A percentile compares a stretch with the other conserved stretches of the same genome.
Conservation (phyloP, 768 basidiomycete species). For the Hemileccinum rubropunctum region DNA sequence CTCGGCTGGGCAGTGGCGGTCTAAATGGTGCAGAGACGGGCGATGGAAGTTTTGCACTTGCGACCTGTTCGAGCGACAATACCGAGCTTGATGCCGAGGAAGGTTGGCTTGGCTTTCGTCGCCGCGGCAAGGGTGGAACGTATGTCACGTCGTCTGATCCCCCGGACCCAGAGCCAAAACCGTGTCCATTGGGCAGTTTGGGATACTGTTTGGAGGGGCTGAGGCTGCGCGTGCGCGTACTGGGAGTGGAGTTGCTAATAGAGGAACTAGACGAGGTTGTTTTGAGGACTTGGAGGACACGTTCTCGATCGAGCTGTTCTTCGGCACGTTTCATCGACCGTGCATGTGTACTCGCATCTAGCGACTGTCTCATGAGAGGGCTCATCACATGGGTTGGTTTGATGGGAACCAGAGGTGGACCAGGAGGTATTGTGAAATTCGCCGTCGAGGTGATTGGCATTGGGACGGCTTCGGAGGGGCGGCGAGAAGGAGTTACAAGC, state of each 20-base stretch:
- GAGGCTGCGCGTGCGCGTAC: constrained; percentile 27
- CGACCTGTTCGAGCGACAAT: constrained; percentile 42
- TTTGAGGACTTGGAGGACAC: constrained; percentile 69
- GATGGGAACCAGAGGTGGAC: constrained; percentile 21
- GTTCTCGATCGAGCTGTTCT: constrained; percentile 63
- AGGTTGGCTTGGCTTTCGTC: constrained; percentile 33
- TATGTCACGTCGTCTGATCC: constrained; percentile 21
- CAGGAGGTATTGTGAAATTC: constrained; percentile 1
- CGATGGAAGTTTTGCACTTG: constrained; percentile 33
- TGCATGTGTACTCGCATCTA: constrained; percentile 71
- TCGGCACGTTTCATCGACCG: constrained; percentile 70
- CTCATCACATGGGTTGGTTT: constrained; percentile 50
- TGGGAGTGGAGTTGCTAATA: not conserved
- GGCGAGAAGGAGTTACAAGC: constrained; percentile 17
- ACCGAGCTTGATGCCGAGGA: constrained; percentile 34
- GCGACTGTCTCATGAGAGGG: constrained; percentile 66
- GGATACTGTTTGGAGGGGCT: constrained; percentile 28
- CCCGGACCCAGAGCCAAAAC: not conserved
- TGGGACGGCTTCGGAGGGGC: constrained; percentile 17
- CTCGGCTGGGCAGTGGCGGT: constrained; percentile 24
- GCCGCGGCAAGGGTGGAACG: constrained; percentile 36
- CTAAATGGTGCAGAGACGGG: constrained; percentile 11
- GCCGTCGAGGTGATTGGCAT: constrained; percentile 1
- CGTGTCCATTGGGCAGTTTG: constrained; percentile 3
- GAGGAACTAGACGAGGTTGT: constrained; percentile 44